phyloP scores from a whole-genome alignment of 2,329 filamentous ascomycete species.

The Fusarium tricinctum region DNA sequence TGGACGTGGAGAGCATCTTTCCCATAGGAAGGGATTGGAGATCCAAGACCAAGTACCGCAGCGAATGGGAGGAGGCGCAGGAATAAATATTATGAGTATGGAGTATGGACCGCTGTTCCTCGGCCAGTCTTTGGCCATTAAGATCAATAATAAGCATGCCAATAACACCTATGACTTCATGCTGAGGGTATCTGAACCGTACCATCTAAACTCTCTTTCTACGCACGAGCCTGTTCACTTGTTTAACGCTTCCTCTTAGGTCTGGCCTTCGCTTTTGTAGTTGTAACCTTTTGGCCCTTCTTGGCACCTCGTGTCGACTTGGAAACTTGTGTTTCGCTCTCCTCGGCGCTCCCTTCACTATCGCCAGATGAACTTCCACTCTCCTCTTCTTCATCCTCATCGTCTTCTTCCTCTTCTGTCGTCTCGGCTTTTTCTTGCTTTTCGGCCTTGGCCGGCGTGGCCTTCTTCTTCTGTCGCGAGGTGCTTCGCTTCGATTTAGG shows the following conservation, averaged over 20 bases:
- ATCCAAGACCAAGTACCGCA: constrained; percentile 53
- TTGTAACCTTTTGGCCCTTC: constrained; percentile 51
- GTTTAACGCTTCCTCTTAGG: constrained; percentile 50
- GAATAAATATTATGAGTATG: background rate
- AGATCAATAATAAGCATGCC: background rate
- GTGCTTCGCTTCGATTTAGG: constrained; percentile 59
- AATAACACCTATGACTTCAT: constrained; percentile 15
- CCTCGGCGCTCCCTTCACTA: constrained; percentile 54
- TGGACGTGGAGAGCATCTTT: constrained; percentile 56
- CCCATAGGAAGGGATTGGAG: constrained; percentile 59
- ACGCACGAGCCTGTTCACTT: constrained; percentile 13
- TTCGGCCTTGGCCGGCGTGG: constrained; percentile 59
- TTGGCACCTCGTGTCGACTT: constrained; percentile 55
- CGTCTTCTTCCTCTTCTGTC: constrained; percentile 55
- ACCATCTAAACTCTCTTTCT: constrained; percentile 4
- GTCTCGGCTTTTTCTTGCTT: constrained; percentile 56
- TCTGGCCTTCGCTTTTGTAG: constrained; percentile 51
- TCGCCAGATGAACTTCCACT: constrained; percentile 54
- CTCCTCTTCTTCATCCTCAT: constrained; percentile 56
- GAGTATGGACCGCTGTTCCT: background rate
- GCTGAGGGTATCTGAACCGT: constrained; percentile 30
- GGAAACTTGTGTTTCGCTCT: constrained; percentile 57
- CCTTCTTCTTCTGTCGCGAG: constrained; percentile 60
- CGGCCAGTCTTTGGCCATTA: background rate
- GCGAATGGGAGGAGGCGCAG: constrained; percentile 59